Base-by-base conservation (phyloP, 768 basidiomycete species). In the Termitomyces eurrhizus region DNA sequence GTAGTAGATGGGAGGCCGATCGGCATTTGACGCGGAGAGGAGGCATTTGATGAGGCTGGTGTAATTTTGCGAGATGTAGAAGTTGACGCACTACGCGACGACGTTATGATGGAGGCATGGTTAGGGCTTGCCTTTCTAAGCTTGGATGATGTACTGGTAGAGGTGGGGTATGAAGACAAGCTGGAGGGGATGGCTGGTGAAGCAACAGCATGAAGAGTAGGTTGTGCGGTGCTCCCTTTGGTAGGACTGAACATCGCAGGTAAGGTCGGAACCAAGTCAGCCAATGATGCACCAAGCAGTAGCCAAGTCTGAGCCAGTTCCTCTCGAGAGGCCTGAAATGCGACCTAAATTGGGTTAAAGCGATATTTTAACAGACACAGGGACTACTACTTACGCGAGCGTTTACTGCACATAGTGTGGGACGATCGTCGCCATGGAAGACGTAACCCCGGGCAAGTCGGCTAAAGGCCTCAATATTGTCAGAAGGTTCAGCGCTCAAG, bases 221-320 rank as follows among this genome's bases (percentile, higher is more conserved):
- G 57, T 12, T 51, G 54, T n/a, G 32, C 44, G 50, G 61, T 18
- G 9, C 68, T 45, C 57, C 64, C 12, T 52, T 65, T 56, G 29
- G 48, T 21, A 2, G 60, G 60, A 33, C 60, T 66, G 58, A 75
- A 59, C 62, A 70, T 49, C 45, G 70, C 45, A 62, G 65, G 67
- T n/a, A 61, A 29, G 48, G 72, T 69, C 8, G 82, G 83, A 18
- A 80, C 62, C 51, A 83, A 69, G 55, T 86, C 78, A 0, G 75
- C 74, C 21, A 91, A 71, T 3, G 86, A 77, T 16, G 84, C 83
- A 13, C 76, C 80, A 21, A 93, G 70, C 2, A 93, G 71, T 9
- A 83, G 64, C 92, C 92, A 93, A 2, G 78, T 77, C 65, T 90
- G 87, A 1, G 85, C 86, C 3, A 82, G 81, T 4, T 80, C 74